Evolutionary conservation across 2,329 filamentous ascomycete genomes (phyloP).

Genomic region (Exophiala sp.): DNA sequence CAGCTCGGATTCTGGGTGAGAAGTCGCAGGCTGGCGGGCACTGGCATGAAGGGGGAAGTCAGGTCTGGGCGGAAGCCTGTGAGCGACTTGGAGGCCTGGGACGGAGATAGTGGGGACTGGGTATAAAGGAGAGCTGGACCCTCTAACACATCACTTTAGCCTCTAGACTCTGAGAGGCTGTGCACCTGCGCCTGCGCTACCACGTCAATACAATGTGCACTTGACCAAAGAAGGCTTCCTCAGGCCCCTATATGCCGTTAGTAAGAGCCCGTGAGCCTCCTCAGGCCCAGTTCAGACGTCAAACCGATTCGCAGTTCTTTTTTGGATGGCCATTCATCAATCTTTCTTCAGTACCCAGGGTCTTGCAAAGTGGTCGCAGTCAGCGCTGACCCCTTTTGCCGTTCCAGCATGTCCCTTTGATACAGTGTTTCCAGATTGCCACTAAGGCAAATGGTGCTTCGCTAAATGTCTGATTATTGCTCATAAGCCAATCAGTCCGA

Average conservation of each 20-base stretch:
- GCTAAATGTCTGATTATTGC: conserved; percentile 4
- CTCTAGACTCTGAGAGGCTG: not conserved
- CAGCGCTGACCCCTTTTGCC: conserved; percentile 16
- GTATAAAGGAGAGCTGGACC: not conserved
- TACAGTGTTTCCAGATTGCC: not conserved
- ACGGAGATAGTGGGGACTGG: no score
- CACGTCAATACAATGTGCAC: not conserved
- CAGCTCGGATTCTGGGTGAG: conserved; percentile 11
- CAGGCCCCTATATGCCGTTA: no score
- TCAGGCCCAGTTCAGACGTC: no score
- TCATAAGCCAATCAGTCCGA: conserved; percentile 10
- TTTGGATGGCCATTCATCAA: no score
- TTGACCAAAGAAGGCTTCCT: no score
- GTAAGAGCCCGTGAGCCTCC: not conserved
- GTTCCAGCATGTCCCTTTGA: no score
- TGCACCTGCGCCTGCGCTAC: not conserved
- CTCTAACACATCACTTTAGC: no score
- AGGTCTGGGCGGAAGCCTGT: conserved; percentile 2
- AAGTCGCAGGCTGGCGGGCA: not conserved
- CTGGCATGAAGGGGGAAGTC: conserved; percentile 2
- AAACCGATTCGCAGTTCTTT: no score
- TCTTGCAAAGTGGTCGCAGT: not conserved
- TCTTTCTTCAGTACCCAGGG: no score
- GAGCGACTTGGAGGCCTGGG: no score
- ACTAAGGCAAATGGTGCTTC: conserved; percentile 1